Evolutionary conservation across 2,329 filamentous ascomycete genomes (phyloP), one percentile per base, ranked within the genome.

Genomic region (Colletotrichum salicis): DNA sequence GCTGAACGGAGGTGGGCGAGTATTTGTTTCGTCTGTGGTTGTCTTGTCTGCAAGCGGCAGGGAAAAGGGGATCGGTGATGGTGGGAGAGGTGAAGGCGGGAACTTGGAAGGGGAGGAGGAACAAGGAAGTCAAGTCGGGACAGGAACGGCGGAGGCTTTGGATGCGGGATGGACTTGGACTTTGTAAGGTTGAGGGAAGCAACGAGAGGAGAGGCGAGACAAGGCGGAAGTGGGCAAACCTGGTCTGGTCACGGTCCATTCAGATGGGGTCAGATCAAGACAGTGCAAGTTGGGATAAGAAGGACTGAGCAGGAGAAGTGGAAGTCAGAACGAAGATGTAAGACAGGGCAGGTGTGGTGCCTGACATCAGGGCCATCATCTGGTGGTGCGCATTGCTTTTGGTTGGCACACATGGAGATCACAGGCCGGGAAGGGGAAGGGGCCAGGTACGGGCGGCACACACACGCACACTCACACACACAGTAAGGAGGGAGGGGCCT

Each of bases 161-260:
- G 61, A 70, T 64, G 65, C 65, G 70, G 70, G 70, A 71, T 72
- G 59, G 62, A 60, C 51, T 35, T 64, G 60, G 70, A 64, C 55
- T 72, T 72, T 72, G 70, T 70, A 70, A 70, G 56, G 33, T 22
- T 27, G 55, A 57, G 56, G 33, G 33, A 59, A 37, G 33, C 41
- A 48, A 37, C 13, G 22, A 27, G 41, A 45, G 22, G 51, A 31
- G 31, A 33, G 51, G 5, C 57, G 35, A 33, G 35, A 52, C 41
- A 29, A 29, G 64, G 59, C 27, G n/a, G 48, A 56, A 12, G 60
- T 63, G 51, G 60, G 37, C 31, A 35, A 29, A 67, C 41, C 29
- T 15, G 48, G 24, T 55, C 22, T 55, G 22, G 61, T n/a, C 22
- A 55, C 24, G 61, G 61, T 55, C 33, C 22, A 45, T 24, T 27